Base-by-base conservation (phyloP, 2,329 filamentous ascomycete genomes). In the Biscogniauxia sp. region DNA sequence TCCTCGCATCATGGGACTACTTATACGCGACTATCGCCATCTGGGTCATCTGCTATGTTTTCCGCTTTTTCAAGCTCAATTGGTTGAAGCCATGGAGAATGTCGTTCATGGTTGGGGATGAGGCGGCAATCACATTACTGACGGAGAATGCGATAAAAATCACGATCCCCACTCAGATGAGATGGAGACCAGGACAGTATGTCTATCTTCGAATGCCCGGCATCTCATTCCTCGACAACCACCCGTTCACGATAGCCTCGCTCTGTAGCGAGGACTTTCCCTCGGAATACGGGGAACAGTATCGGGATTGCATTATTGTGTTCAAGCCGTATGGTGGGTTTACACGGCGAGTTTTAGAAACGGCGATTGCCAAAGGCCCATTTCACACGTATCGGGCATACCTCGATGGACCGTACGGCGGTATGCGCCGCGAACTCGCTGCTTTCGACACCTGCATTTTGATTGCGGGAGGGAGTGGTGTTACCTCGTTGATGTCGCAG, bases 81-180 rank as follows among this genome's bases (percentile, higher is more conserved):
- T 98, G 93, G 93, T 81, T 87, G 41, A 90, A 89, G 67, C 92
- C 93, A 6, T 89, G 90, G 79, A 85, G 88, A 45, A 78, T 91
- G 66, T 88, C 92, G 0, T 96, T 92, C 79, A 79, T 96, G 69
- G 90, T 97, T 51, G 94, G 94, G 54, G 94, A 98, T 69, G 93
- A 97, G 76, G 93, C 92, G 0, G 91, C 92, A 25, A 88, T 97
- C 49, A 95, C 92, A 0, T 82, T 97, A 23, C 88, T 98, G 80
- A 88, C 92, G 2, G 93, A 97, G 70, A 94, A 96, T 71, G 92
- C 92, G n/a, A 89, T 98, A 78, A 97, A 97, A 75, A 86, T 98
- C 67, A 97, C 94, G 0, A 90, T 98, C 55, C 93, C 94, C 0
- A 97, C 94, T 0, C 92, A 94, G 74, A 91, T 96, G 84, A 88